Percentiles rank a stretch among this genome's conserved stretches.
These are phyloP conservation scores for Pinus taeda DNA, from an alignment of 75 land plant species.

Conservation along the genomic window DNA sequence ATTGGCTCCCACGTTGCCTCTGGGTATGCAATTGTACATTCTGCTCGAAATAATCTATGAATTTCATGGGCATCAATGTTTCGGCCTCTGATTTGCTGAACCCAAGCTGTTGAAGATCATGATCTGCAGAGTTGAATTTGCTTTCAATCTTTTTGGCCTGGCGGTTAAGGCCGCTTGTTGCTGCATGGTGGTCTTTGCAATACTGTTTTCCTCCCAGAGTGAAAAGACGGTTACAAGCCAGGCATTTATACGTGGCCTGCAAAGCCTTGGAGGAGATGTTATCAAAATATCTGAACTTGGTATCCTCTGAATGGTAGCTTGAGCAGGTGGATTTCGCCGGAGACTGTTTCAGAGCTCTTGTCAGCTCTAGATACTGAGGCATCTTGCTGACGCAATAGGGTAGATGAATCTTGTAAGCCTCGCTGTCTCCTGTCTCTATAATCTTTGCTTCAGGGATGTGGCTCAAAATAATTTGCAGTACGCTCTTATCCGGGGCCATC, in stretches of 20 bases:
- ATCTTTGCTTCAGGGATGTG: not conserved
- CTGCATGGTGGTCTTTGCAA: no score
- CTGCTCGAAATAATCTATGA: no score
- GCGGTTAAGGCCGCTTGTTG: no score
- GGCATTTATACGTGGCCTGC: not conserved
- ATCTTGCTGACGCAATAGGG: not conserved
- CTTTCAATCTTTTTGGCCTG: no score
- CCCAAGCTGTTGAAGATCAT: no score
- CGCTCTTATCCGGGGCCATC: not conserved
- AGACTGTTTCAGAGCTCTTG: not conserved
- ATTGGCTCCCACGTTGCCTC: no score
- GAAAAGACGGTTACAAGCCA: not conserved
- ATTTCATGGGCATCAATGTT: no score
- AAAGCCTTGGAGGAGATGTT: no score
- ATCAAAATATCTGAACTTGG: no score
- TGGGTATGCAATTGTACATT: no score
- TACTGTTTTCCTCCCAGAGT: slow-evolving; percentile 2
- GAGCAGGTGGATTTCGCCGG: not conserved
- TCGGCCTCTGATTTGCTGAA: no score
- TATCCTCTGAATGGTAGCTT: not conserved
- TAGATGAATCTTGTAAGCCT: not conserved
- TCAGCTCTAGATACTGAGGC: not conserved
- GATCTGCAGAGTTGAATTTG: no score
- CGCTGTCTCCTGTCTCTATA: not conserved
- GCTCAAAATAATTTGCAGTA: not conserved